Evolutionary conservation across 2,329 filamentous ascomycete species (phyloP).

Genomic region (Biscogniauxia marginata): DNA sequence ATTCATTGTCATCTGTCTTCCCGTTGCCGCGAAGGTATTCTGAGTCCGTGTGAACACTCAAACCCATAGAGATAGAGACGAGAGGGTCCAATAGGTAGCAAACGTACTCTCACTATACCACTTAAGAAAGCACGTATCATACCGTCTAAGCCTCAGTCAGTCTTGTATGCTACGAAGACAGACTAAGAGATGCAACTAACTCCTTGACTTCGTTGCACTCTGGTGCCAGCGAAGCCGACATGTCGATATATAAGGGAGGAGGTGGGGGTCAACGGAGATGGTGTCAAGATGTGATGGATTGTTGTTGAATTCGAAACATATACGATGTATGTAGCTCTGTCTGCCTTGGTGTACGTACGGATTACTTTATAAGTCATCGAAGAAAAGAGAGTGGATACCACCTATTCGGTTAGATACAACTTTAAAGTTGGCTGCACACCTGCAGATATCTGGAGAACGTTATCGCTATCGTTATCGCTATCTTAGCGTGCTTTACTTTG

Average conservation of each 20-base stretch:
- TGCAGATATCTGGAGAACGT: too few relatives aligned
- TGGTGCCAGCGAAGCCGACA: slow-evolving; percentile 92
- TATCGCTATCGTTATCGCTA: slow-evolving; percentile 12
- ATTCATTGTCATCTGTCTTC: slow-evolving; percentile 74
- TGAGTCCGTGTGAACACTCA: slow-evolving; percentile 34
- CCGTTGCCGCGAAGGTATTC: slow-evolving; percentile 88
- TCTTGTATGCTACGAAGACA: not conserved
- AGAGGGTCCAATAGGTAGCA: too few relatives aligned
- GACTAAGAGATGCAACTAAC: slow-evolving; percentile 51
- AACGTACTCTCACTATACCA: slow-evolving; percentile 97
- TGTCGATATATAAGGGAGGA: slow-evolving; percentile 37
- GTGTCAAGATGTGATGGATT: too few relatives aligned
- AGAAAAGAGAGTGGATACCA: not conserved
- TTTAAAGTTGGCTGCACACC: not conserved
- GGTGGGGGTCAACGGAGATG: not conserved
- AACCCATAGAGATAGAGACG: slow-evolving; percentile 2
- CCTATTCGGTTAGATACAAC: too few relatives aligned
- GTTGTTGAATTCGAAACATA: too few relatives aligned
- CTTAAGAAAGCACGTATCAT: slow-evolving; percentile 96
- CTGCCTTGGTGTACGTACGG: too few relatives aligned
- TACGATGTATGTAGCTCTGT: too few relatives aligned
- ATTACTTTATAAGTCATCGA: too few relatives aligned
- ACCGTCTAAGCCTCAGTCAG: slow-evolving; percentile 59
- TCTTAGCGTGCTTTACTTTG: slow-evolving; percentile 8
- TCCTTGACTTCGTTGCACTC: slow-evolving; percentile 97